phyloP scores from a whole-genome alignment of 2,329 filamentous ascomycete genomes.

The Fusarium algeriense region DNA sequence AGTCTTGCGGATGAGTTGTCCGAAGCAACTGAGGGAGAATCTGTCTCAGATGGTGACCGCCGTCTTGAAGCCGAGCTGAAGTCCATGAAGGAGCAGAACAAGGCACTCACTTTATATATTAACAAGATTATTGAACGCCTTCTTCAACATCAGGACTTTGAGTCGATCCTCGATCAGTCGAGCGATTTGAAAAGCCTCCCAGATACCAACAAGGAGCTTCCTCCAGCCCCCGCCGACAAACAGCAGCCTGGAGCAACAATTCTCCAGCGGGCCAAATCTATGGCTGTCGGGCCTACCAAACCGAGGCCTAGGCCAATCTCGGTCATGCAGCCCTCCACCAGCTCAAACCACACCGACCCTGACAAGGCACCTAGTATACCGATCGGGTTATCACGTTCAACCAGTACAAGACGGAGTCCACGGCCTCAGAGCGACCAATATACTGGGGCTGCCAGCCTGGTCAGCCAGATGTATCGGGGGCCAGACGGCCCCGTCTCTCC shows the following conservation, averaged over 20 bases:
- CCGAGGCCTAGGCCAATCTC: slow-evolving; percentile 69
- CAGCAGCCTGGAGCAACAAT: slow-evolving; percentile 58
- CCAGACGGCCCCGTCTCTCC: slow-evolving; percentile 73
- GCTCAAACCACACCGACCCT: slow-evolving; percentile 70
- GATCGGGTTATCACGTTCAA: slow-evolving; percentile 68
- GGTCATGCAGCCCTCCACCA: slow-evolving; percentile 60
- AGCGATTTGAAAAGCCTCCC: slow-evolving; percentile 61
- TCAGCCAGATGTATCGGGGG: slow-evolving; percentile 91
- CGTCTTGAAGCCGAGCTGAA: slow-evolving; percentile 84
- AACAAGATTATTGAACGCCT: slow-evolving; percentile 98
- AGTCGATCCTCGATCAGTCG: slow-evolving; percentile 89
- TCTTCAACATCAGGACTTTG: slow-evolving; percentile 93
- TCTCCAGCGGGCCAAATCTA: slow-evolving; percentile 72
- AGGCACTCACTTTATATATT: slow-evolving; percentile 96
- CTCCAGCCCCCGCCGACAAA: slow-evolving; percentile 68
- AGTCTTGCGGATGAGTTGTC: slow-evolving; percentile 91
- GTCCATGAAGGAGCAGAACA: slow-evolving; percentile 90
- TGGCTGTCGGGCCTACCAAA: slow-evolving; percentile 63
- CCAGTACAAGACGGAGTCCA: slow-evolving; percentile 64
- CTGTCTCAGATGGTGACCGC: slow-evolving; percentile 66
- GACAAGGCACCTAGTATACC: slow-evolving; percentile 82
- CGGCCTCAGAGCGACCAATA: slow-evolving; percentile 75
- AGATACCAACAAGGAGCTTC: slow-evolving; percentile 86
- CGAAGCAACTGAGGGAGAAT: slow-evolving; percentile 71
- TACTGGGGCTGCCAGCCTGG: slow-evolving; percentile 74